Evolutionary conservation across 192 early-diverging fungal species (phyloP), one percentile per base, ranked within the genome.

Genomic region (Linnemannia schmuckeri): DNA sequence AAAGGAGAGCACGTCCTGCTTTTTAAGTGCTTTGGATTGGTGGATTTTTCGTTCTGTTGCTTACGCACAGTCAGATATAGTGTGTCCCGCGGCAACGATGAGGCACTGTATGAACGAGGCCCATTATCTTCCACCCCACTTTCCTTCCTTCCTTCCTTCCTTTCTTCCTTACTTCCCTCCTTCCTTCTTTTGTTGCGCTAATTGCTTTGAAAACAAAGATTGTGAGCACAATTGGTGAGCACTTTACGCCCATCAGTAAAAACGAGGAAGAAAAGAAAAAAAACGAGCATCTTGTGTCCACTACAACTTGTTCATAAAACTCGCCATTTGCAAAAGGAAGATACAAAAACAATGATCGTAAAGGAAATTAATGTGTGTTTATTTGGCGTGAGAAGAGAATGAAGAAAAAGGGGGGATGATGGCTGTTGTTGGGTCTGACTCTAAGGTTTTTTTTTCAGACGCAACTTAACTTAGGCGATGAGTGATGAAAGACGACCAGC

Each of bases 401-500:
- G 61, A 10, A 13, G 30, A 33, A 33, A 66, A 33, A 13, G 9
- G n/a, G 61, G 15, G 27, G n/a, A 57, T 9, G 27, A 13, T 66
- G 12, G 27, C 9, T 61, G 24, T 66, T 66, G 10, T 66, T 27
- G 61, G 10, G 30, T 66, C 61, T 33, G 61, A 66, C 61, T 66
- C 61, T 66, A 66, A 61, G 3, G 44, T 3, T 72, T 72, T 72
- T 22, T 74, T 74, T 27, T 73, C 49, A 40, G 33, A 70, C 40
- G 46, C 72, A 46, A 46, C 49, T 72, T 37, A 37, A 37, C 37
- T 46, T 77, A 83, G 22, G 76, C 72, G n/a, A 83, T 68, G 42
- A 82, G 30, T 22, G 80, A 75, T 24, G 82, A 72, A 24, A 83
- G 44, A 68, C 75, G 82, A 68, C 82, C 72, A 1, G 82, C 82